Conservation (phyloP, 306 rosid species). For the Oemleria cerasiformis region DNA sequence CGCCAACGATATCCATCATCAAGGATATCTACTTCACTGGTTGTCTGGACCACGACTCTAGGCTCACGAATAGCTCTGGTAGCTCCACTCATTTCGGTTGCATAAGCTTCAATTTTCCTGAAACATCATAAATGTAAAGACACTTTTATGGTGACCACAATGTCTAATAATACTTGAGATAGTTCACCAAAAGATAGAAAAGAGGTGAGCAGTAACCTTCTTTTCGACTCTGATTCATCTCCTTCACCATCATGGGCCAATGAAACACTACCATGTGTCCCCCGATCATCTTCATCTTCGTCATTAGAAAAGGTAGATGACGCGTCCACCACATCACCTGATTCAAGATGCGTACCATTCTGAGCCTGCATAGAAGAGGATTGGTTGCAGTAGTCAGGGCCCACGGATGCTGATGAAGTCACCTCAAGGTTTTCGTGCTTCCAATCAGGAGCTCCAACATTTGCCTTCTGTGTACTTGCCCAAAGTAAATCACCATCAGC, state of each 20-base stretch:
- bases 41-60: slow-evolving; percentile 97
- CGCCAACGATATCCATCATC: slow-evolving; percentile 99
- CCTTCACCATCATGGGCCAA: slow-evolving; percentile 83
- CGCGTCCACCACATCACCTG: slow-evolving; percentile 75
- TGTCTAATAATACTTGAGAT: slow-evolving; percentile 20
- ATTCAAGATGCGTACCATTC: slow-evolving; percentile 57
- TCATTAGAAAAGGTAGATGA: slow-evolving; percentile 89
- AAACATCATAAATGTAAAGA: slow-evolving; percentile 23
- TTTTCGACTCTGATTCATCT: slow-evolving; percentile 91
- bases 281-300: slow-evolving; percentile 88
- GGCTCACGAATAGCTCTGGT: slow-evolving; percentile 97
- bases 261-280: slow-evolving; percentile 84
- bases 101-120: slow-evolving; percentile 88
- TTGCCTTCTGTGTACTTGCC: slow-evolving; percentile 56
- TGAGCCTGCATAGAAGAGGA: slow-evolving; percentile 60
- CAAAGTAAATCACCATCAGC: slow-evolving; percentile 51
- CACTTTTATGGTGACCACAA: slow-evolving; percentile 21
- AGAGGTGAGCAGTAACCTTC: slow-evolving; percentile 56
- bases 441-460: slow-evolving; percentile 54
- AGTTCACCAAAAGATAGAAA: slow-evolving; percentile 9
- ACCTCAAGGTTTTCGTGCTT: slow-evolving; percentile 75
- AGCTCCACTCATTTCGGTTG: slow-evolving; percentile 91
- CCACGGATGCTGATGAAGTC: slow-evolving; percentile 62
- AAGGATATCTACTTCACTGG: slow-evolving; percentile 95
- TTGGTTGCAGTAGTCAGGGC: slow-evolving; percentile 62